A percentile compares a stretch with the other conserved stretches of the same genome.
Evolutionary conservation across 345 rosid species (phyloP).

Genomic region (Dipteronia dyeriana): DNA sequence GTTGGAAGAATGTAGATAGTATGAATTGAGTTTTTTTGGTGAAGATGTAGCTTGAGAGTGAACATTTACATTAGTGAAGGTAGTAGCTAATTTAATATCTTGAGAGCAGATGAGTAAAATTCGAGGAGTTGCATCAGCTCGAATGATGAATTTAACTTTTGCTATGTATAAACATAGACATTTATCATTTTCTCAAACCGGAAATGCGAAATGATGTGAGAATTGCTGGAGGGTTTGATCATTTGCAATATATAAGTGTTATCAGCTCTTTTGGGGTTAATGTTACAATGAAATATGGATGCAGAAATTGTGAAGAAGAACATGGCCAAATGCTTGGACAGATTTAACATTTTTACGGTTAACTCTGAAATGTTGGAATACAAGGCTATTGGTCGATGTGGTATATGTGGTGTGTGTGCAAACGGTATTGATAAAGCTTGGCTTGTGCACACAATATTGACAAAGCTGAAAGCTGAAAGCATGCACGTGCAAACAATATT

Average conservation of each 20-base stretch:
- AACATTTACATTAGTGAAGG: not conserved
- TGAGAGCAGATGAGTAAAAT: not conserved
- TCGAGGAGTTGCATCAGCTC: not conserved
- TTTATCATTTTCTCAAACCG: not conserved
- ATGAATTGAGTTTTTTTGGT: not conserved
- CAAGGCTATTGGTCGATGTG: conserved; percentile 3
- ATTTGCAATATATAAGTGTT: not conserved
- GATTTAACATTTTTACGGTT: not conserved
- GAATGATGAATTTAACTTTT: not conserved
- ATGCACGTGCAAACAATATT: not conserved
- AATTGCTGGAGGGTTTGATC: not conserved
- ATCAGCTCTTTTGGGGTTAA: not conserved
- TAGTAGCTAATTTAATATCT: conserved; percentile 4
- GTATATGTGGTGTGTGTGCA: not conserved
- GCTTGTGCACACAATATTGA: not conserved
- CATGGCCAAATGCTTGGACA: not conserved
- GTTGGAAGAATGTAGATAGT: not conserved
- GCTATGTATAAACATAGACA: not conserved
- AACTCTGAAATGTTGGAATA: not conserved
- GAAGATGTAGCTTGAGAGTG: not conserved
- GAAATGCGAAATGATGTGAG: not conserved
- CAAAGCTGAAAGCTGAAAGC: not conserved
- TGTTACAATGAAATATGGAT: not conserved
- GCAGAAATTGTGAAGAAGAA: no score
- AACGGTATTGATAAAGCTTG: not conserved